Conservation (phyloP, 1,284 basidiomycete genomes). For the Paramarasmius palmivorus region DNA sequence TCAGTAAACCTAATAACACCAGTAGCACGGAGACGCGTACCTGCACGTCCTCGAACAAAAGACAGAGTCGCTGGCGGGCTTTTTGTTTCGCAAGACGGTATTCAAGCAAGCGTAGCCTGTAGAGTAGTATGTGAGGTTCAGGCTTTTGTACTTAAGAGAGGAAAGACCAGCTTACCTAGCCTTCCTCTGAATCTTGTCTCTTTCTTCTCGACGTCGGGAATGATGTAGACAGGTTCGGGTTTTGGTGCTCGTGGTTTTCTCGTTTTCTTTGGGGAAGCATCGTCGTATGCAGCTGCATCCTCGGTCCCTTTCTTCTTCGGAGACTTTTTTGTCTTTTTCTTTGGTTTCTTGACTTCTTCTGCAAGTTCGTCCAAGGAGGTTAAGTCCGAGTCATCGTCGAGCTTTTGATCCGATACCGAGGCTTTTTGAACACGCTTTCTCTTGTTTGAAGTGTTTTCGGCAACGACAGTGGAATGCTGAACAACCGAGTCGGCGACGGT, state of each 20-base stretch:
- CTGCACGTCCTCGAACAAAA: conserved; percentile 78
- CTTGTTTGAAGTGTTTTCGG: neutral
- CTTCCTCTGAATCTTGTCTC: conserved; percentile 72
- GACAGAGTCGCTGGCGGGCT: conserved; percentile 58
- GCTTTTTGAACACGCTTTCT: neutral
- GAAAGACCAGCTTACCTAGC: conserved; percentile 43
- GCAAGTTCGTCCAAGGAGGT: neutral
- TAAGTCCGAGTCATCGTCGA: neutral
- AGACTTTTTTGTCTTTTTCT: neutral
- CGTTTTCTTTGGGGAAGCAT: conserved; percentile 10
- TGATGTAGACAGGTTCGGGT: conserved; percentile 66
- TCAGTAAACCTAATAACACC: neutral
- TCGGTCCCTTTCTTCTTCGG: neutral
- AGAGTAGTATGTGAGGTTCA: neutral
- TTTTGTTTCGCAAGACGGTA: conserved; percentile 73
- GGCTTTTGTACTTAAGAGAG: conserved; percentile 2
- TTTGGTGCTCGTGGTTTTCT: conserved; percentile 44
- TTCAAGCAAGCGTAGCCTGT: conserved; percentile 83
- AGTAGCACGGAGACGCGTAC: conserved; percentile 26
- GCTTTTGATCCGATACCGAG: neutral
- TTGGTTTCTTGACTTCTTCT: neutral
- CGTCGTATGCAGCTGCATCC: neutral
- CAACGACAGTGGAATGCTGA: neutral
- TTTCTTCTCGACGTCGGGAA: conserved; percentile 65
- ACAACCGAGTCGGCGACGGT: neutral